phyloP scores from a whole-genome alignment of 2,329 filamentous ascomycete species.

The Scleromitrula shiraiana region DNA sequence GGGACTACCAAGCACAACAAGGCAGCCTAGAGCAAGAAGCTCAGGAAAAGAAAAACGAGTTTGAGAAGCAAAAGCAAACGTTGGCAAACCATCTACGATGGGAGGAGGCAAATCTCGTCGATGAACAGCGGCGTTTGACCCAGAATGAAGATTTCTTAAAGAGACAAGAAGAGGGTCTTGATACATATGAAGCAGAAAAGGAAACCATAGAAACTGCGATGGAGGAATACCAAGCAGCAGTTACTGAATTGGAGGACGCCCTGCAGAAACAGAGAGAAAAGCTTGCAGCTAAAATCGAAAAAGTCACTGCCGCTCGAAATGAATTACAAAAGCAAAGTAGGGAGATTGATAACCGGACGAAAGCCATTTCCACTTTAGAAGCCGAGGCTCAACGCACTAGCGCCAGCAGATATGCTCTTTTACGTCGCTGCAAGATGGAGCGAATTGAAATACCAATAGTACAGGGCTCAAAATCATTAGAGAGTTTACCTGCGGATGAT shows the following conservation, averaged over 20 bases:
- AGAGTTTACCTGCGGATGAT: conserved; percentile 83
- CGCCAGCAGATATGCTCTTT: conserved; percentile 71
- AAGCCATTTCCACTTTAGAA: conserved; percentile 72
- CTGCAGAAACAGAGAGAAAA: conserved; percentile 62
- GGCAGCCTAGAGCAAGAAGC: conserved; percentile 87
- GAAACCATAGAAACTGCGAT: conserved; percentile 65
- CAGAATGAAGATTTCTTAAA: conserved; percentile 58
- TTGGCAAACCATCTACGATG: conserved; percentile 55
- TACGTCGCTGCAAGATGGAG: conserved; percentile 87
- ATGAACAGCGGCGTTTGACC: conserved; percentile 61
- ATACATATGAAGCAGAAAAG: conserved; percentile 64
- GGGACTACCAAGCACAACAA: conserved; percentile 89
- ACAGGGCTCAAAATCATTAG: conserved; percentile 61
- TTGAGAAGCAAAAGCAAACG: conserved; percentile 73
- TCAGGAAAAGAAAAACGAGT: conserved; percentile 77
- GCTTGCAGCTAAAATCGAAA: conserved; percentile 61
- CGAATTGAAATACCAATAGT: conserved; percentile 80
- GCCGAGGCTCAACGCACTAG: conserved; percentile 79
- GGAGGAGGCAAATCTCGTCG: conserved; percentile 44
- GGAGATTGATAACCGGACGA: conserved; percentile 68
- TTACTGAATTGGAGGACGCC: conserved; percentile 66
- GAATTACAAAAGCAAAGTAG: conserved; percentile 80
- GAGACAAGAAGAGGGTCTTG: conserved; percentile 60
- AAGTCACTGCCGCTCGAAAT: conserved; percentile 67
- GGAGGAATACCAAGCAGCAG: conserved; percentile 63